Evolutionary conservation across 1,284 basidiomycete genomes (phyloP).

Genomic region (Ustilago tritici): DNA sequence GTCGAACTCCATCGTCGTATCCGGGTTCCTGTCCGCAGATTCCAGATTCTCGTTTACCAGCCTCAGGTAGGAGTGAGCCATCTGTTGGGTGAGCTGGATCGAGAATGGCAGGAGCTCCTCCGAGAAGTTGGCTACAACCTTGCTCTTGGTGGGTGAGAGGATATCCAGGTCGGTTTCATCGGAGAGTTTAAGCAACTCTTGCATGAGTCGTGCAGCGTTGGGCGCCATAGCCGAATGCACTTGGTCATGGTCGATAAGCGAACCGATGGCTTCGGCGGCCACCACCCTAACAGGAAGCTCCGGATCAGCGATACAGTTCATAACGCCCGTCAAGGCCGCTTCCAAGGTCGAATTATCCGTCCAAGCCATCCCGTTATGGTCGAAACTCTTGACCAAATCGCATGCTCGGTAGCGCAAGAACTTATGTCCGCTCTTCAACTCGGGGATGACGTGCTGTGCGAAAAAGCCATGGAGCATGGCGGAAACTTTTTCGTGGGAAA

Average conservation of each 20-base stretch:
- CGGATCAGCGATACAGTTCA: slow-evolving; percentile 72
- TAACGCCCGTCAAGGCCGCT: slow-evolving; percentile 63
- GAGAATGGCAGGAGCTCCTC: slow-evolving; percentile 87
- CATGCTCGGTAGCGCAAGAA: slow-evolving; percentile 66
- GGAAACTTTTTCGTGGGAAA: slow-evolving; percentile 59
- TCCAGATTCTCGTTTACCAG: slow-evolving; percentile 68
- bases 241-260: slow-evolving; percentile 78
- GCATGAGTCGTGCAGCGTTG: slow-evolving; percentile 86
- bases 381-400: slow-evolving; percentile 62
- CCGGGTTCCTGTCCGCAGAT: slow-evolving; percentile 73
- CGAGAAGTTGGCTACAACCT: slow-evolving; percentile 86
- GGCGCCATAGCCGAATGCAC: slow-evolving; percentile 81
- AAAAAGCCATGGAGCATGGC: slow-evolving; percentile 64
- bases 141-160: slow-evolving; percentile 82
- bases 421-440: slow-evolving; percentile 58
- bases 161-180: slow-evolving; percentile 91
- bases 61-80: slow-evolving; percentile 75
- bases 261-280: slow-evolving; percentile 82
- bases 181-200: slow-evolving; percentile 87
- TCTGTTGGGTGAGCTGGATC: slow-evolving; percentile 80
- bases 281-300: slow-evolving; percentile 87
- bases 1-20: slow-evolving; percentile 71
- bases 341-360: slow-evolving; percentile 57
- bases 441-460: slow-evolving; percentile 64
- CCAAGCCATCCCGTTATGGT: slow-evolving; percentile 64